Conservation (phyloP, 1,139 yeast genomes). For the Hansenula anomala region DNA sequence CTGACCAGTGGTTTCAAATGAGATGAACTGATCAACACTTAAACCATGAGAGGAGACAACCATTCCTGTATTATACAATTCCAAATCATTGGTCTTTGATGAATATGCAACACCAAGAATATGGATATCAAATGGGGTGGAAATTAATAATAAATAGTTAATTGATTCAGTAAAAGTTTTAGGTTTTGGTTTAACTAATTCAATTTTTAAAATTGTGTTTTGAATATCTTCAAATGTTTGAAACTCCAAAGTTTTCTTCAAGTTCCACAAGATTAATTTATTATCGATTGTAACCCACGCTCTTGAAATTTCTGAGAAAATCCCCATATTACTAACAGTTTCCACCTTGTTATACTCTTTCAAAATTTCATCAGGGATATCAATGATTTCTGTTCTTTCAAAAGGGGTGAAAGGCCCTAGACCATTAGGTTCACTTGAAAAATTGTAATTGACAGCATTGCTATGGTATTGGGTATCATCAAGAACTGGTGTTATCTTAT, state of each 20-base stretch:
- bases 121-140: conserved; percentile 78
- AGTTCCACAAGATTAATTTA: conserved; percentile 78
- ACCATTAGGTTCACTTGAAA: conserved; percentile 31
- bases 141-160: conserved; percentile 63
- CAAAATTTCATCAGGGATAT: conserved; percentile 79
- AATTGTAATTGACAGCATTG: conserved; percentile 37
- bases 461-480: conserved; percentile 36
- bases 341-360: conserved; percentile 66
- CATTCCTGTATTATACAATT: conserved; percentile 79
- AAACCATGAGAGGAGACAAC: conserved; percentile 77
- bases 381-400: conserved; percentile 61
- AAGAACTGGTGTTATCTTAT: conserved; percentile 33
- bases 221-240: conserved; percentile 79
- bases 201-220: conserved; percentile 73
- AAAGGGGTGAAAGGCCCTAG: conserved; percentile 64
- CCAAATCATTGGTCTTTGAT: conserved; percentile 46
- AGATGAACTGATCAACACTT: conserved; percentile 58
- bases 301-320: conserved; percentile 75
- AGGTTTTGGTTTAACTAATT: conserved; percentile 72
- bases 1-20: conserved; percentile 64
- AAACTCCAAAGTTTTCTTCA: conserved; percentile 58
- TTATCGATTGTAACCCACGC: conserved; percentile 89
- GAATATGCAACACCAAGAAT: conserved; percentile 68
- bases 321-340: conserved; percentile 72
- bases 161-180: conserved; percentile 79